Base-by-base conservation (phyloP, 225 moss, liverwort and hornwort species). In the Pleurozium schreberi region DNA sequence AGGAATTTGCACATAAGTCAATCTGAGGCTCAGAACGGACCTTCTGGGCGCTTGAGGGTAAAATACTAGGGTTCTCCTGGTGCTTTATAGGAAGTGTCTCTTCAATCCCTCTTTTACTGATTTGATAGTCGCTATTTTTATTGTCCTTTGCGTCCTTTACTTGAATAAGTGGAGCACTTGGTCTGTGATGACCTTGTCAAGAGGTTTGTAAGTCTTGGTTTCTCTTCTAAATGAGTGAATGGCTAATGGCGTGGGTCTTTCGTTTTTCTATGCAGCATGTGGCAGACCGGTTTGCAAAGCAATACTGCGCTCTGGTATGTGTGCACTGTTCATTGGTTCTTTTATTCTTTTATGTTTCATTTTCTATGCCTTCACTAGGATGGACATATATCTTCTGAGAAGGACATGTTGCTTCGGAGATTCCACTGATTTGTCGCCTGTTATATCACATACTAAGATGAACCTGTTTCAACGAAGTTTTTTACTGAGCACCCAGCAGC, bases 271-370 rank as follows among this genome's bases (percentile, higher is more conserved):
- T 91, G 90, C 96, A 97, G 96, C 97, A 99, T 84, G 96, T 96
- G 90, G 99, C 99, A 60, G 99, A 99, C 89, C 96, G 93, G 82
- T 97, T 99, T 92, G 99, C 99, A 52, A 94, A 93, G 74, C 97
- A 99, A 90, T 99, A 95, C 92, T 95, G 95, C 75, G 89, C 91
- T 85, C 86, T 96, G 96, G 99, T 99, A 93, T 92, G 87, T 86
- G 20, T 86, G 75, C 63, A 50, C 80, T 91, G 68, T 47, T 80
- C 74, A 47, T 88, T 78, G 75, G 53, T 78, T 86, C 38, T 89
- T 52, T 52, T 55, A 25, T 65, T 55, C 68, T 53, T 50, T 59
- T 68, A 28, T 59, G 59, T 65, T 66, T 75, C 75, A 57, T 86
- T 83, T 71, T 86, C 64, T 86, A 79, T 87, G 83, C 78, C 73